A percentile compares a stretch with the other conserved stretches of the same genome.
Evolutionary conservation across 805 yeast genomes (phyloP).

Genomic region (Hanseniaspora vineae): DNA sequence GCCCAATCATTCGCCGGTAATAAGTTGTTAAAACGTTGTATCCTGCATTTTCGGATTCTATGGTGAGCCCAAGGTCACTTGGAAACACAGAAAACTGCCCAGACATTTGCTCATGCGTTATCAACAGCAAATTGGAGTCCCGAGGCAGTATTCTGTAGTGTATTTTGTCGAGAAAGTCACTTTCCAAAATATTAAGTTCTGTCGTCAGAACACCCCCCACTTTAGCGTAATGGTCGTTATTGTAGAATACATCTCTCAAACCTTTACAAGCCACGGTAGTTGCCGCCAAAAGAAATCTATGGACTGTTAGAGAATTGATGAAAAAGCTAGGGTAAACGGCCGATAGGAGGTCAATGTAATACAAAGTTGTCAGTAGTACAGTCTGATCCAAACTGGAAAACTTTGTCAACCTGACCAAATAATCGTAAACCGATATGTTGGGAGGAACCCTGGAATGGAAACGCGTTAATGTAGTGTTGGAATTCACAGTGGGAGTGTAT

Average conservation of each 20-base stretch:
- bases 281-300: constrained; percentile 78
- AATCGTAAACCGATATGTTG: constrained; percentile 64
- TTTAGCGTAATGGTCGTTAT: constrained; percentile 86
- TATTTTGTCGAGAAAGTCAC: constrained; percentile 72
- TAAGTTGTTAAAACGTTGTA: constrained; percentile 34
- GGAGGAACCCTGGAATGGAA: constrained; percentile 95
- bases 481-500: too few species aligned
- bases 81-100: constrained; percentile 5
- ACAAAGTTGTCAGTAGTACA: constrained; percentile 68
- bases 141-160: constrained; percentile 65
- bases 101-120: constrained; percentile 19
- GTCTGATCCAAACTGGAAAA: constrained; percentile 81
- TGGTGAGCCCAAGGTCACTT: not conserved
- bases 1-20: constrained; percentile 34
- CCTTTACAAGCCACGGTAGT: constrained; percentile 87
- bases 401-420: constrained; percentile 61
- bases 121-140: constrained; percentile 27
- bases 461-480: constrained; percentile 46
- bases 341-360: constrained; percentile 77
- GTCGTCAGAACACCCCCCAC: constrained; percentile 86
- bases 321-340: constrained; percentile 69
- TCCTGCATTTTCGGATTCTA: constrained; percentile 14
- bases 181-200: constrained; percentile 77
- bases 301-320: constrained; percentile 84
- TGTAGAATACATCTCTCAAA: constrained; percentile 85